Conservation (phyloP, 352 stramenopile species). For the Phytopythium vexans region DNA sequence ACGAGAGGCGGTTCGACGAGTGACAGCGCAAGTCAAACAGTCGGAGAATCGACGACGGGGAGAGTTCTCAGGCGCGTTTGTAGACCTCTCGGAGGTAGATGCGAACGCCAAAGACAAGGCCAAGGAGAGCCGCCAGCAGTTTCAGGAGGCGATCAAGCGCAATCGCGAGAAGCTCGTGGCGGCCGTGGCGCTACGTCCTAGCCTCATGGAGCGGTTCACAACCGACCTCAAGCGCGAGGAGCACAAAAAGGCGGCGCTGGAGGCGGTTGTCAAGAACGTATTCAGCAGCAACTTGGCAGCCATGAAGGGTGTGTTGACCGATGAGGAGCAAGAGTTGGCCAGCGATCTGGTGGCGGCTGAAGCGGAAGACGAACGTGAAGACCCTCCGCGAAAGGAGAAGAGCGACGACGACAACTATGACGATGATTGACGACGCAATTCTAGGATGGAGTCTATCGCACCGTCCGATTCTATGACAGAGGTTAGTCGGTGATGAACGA, state of each 20-base stretch:
- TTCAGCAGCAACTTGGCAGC: slow-evolving; percentile 55
- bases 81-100: slow-evolving; percentile 40
- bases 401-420: slow-evolving; percentile 10
- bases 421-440: slow-evolving; percentile 4
- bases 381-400: slow-evolving; percentile 2
- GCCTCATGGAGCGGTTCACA: slow-evolving; percentile 75
- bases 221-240: slow-evolving; percentile 68
- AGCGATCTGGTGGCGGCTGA: slow-evolving; percentile 41
- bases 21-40: slow-evolving; percentile 51
- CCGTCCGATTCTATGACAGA: slow-evolving; percentile 3
- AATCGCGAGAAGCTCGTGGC: slow-evolving; percentile 59
- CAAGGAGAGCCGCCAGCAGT: slow-evolving; percentile 52
- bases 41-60: slow-evolving; percentile 44
- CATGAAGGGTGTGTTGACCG: slow-evolving; percentile 64
- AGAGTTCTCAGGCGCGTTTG: slow-evolving; percentile 42
- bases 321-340: slow-evolving; percentile 65
- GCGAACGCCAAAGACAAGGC: slow-evolving; percentile 33
- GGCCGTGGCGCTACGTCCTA: slow-evolving; percentile 44
- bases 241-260: slow-evolving; percentile 61
- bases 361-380: slow-evolving; percentile 9
- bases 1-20: slow-evolving; percentile 42
- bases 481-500: slow-evolving; percentile 21
- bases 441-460: no score
- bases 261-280: slow-evolving; percentile 70
- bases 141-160: slow-evolving; percentile 53